Conservation (phyloP, 192 early-diverging fungal species). For the Coemansia javaensis region DNA sequence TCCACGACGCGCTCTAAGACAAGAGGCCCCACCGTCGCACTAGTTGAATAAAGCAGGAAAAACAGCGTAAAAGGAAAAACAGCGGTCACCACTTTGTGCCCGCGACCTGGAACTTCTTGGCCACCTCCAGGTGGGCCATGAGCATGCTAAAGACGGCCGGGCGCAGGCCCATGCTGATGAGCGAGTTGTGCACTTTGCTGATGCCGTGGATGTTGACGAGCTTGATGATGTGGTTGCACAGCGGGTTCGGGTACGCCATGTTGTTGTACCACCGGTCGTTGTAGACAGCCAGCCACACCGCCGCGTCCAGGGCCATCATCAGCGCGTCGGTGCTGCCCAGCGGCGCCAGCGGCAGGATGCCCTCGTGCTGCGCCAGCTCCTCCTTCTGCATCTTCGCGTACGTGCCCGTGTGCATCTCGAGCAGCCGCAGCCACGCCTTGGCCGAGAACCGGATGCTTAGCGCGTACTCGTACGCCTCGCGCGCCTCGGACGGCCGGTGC, state of each 20-base stretch:
- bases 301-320: conserved; percentile 70
- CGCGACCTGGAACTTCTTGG: conserved; percentile 67
- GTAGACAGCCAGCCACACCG: conserved; percentile 78
- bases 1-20: conserved; percentile 9
- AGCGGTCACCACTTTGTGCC: conserved; percentile 58
- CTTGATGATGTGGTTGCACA: conserved; percentile 78
- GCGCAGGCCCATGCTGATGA: conserved; percentile 85
- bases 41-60: conserved; percentile 4
- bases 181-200: conserved; percentile 86
- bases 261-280: conserved; percentile 91
- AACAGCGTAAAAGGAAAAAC: conserved; percentile 2
- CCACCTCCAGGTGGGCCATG: conserved; percentile 63
- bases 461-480: conserved; percentile 84
- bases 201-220: conserved; percentile 83
- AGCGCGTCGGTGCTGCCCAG: conserved; percentile 57
- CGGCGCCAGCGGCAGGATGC: conserved; percentile 5
- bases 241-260: conserved; percentile 84
- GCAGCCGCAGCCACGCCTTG: conserved; percentile 80
- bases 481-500: conserved; percentile 83
- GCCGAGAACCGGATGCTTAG: conserved; percentile 88
- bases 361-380: conserved; percentile 37
- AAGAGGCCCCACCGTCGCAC: neutral
- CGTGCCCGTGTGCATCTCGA: conserved; percentile 61
- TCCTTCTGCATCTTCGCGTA: conserved; percentile 63
- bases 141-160: conserved; percentile 72